Evolutionary conservation across 192 early-diverging fungal species (phyloP), one percentile per base, ranked within the genome.

Genomic region (Hyaloraphidium curvatum): DNA sequence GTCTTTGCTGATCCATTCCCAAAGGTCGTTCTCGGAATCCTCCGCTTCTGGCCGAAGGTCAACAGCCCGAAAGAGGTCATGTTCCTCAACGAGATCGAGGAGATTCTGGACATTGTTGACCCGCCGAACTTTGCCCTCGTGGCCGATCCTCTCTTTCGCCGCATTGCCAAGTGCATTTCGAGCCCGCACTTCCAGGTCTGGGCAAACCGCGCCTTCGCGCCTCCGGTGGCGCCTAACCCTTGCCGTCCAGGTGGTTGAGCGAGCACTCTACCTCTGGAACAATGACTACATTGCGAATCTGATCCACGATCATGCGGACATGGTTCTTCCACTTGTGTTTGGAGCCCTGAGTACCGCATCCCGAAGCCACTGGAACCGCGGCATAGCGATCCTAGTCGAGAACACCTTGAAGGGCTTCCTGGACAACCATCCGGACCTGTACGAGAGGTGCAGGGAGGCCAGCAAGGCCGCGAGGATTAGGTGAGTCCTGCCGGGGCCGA

Each of bases 31-130:
- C 76, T 74, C 59, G 83, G 85, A 3, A 66, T 99, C 43, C 67
- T 99, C 57, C 78, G 89, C 26, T 97, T 76, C 66, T 99, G 95
- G 95, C 95, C 95, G 50, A 97, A 94, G 67, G 89, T 99, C 39
- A 99, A 97, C 73, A 89, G 84, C 59, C 89, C 90, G 13, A 99
- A 99, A 67, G 93, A 99, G 70, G 89, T 97, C 55, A 94, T 99
- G 91, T 99, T 92, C 68, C 73, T 99, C 59, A 90, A 87, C 66
- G 95, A 99, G 66, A 72, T 97, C 35, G 95, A 99, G 60, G 91
- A 92, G 57, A 91, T 99, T 23, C 62, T 99, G 73, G 89, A 94
- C 64, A 82, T 91, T 0, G 89, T 87, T 41, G 92, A 99, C 59
- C 86, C 84, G 1, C 69, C 75, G 33, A 87, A 97, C 64, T 99